Conservation (phyloP, 495 filamentous ascomycete genomes). For the Achaetomiella virescens region DNA sequence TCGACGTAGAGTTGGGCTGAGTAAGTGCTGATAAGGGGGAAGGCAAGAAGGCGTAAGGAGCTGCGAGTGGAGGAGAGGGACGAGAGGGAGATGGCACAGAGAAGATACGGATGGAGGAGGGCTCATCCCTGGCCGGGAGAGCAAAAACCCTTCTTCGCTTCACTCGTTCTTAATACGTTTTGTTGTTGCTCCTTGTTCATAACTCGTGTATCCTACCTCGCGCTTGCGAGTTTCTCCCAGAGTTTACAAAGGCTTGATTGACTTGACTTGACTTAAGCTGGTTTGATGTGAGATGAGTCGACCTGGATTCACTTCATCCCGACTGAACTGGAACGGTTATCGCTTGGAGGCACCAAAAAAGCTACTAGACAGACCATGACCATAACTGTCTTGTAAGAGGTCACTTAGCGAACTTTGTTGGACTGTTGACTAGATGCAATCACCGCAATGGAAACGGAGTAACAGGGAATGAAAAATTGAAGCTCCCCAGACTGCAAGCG, state of each 20-base stretch:
- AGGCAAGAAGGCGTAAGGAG: neutral
- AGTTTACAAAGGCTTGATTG: constrained; percentile 18
- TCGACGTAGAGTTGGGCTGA: constrained; percentile 20
- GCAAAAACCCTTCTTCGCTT: neutral
- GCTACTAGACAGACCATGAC: too few species aligned
- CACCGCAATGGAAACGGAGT: too few species aligned
- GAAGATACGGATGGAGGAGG: constrained; percentile 12
- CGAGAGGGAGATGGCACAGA: neutral
- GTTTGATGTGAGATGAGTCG: too few species aligned
- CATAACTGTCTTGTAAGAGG: too few species aligned
- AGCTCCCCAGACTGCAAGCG: too few species aligned
- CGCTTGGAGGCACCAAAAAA: too few species aligned
- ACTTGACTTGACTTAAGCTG: constrained; percentile 3
- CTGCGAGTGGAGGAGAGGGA: neutral
- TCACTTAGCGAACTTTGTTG: too few species aligned
- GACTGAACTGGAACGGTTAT: too few species aligned
- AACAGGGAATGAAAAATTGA: too few species aligned
- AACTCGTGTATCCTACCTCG: neutral
- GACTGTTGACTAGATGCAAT: too few species aligned
- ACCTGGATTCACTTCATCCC: too few species aligned
- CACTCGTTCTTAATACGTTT: neutral
- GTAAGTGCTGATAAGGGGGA: neutral
- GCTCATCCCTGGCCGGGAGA: neutral
- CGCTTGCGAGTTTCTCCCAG: constrained; percentile 1
- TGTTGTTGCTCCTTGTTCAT: constrained; percentile 2